Base-by-base conservation (phyloP, 2,329 filamentous ascomycete species). In the Lithohypha guttulata region DNA sequence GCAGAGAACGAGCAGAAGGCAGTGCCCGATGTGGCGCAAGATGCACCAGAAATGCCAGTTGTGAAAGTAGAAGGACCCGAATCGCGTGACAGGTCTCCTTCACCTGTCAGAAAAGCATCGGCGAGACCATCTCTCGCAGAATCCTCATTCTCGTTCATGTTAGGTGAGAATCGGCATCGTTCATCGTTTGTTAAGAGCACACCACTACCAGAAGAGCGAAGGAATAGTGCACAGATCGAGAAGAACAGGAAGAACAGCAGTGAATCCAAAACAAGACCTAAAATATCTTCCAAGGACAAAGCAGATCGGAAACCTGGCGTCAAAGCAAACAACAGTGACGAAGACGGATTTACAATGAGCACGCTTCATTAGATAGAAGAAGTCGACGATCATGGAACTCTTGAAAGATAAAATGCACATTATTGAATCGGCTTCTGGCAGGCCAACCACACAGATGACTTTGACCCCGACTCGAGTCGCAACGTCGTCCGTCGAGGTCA, bases 111-210 rank as follows among this genome's bases (percentile, higher is more conserved):
- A 11, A 35, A 44, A 23, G 21, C 36, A 15, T 23, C 42, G 15
- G 14, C 53, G 7, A 62, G 65, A 27, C 59, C 63, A 34, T 61
- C 64, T 25, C 47, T 69, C 34, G 58, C 61, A 23, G 58, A 68
- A 34, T 62, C 66, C 13, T 63, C 63, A 17, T 69, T 68, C 41
- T 67, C 66, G 9, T 69, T 66, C 62, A 69, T 69, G 63, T 56
- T 69, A 25, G 66, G 64, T 23, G 61, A 65, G 31, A 57, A 58
- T 41, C 56, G 60, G 28, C 59, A 59, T 36, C 56, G 63, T 18
- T 65, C 62, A 7, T 60, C 58, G 20, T 68, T 68, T 53, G 63
- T 68, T 28, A 61, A 59, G 36, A 60, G 62, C 13, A 63, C 64
- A n/a, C 55, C 58, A 19, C 59, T 61, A 10, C 63, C 64, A 23